These are phyloP conservation scores for Arachis hypogaea DNA, from an alignment of 306 rosid genomes.

Conservation along the genomic window DNA sequence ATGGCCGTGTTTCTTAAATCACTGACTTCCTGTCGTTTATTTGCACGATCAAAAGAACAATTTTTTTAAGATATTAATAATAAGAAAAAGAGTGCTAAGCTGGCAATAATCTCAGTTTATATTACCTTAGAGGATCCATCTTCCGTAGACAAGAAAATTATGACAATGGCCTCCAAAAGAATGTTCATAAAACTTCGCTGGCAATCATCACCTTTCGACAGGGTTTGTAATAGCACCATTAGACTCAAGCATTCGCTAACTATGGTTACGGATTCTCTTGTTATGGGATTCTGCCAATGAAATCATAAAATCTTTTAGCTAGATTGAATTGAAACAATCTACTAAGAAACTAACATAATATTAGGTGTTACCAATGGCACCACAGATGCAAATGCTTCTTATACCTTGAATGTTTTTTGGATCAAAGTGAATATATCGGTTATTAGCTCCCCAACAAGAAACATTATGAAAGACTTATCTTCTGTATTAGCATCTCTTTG, in stretches of 20 bases:
- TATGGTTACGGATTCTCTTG: constrained; percentile 69
- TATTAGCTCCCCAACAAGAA: constrained; percentile 77
- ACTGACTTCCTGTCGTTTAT: constrained; percentile 63
- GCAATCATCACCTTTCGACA: constrained; percentile 58
- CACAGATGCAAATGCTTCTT: constrained; percentile 23
- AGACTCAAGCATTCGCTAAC: constrained; percentile 80
- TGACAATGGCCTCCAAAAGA: constrained; percentile 74
- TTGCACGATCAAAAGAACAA: constrained; percentile 39
- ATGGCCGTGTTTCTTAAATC: constrained; percentile 72
- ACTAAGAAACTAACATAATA: constrained; percentile 17
- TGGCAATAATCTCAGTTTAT: constrained; percentile 21
- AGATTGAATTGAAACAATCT: constrained; percentile 19
- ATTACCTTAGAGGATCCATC: constrained; percentile 68
- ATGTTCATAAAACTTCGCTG: constrained; percentile 72
- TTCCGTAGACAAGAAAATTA: constrained; percentile 69
- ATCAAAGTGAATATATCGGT: constrained; percentile 61
- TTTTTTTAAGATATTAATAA: no score
- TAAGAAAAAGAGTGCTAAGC: constrained; percentile 16
- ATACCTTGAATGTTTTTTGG: constrained; percentile 69
- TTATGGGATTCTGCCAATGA: constrained; percentile 66
- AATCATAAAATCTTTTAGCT: constrained; percentile 40
- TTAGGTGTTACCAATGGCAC: constrained; percentile 14
- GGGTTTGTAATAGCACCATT: constrained; percentile 76
- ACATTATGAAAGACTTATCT: constrained; percentile 60
- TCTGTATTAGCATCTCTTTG: constrained; percentile 61